Evolutionary conservation across 2,329 filamentous ascomycete genomes (phyloP).

Genomic region (Talaromyces sp.): DNA sequence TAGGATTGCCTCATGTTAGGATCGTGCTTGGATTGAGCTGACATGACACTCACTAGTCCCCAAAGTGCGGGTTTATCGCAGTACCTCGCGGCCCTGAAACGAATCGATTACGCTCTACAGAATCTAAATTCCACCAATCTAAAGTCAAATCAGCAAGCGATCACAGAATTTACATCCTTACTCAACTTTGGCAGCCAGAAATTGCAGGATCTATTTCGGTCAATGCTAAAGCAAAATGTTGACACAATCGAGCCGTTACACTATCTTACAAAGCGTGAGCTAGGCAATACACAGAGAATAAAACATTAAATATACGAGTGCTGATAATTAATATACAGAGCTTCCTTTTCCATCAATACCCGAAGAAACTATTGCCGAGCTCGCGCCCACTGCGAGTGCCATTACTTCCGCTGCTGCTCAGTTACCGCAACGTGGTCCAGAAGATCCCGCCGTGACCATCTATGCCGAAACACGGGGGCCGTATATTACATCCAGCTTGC

Average conservation of each 20-base stretch:
- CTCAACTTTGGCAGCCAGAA: conserved; percentile 76
- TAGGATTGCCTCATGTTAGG: conserved; percentile 27
- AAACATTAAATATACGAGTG: too few species aligned
- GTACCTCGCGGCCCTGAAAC: conserved; percentile 85
- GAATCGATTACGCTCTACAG: conserved; percentile 75
- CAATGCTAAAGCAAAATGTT: conserved; percentile 72
- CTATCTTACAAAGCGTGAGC: conserved; percentile 80
- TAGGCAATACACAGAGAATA: not conserved
- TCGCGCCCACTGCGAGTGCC: conserved; percentile 75
- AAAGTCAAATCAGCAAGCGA: conserved; percentile 84
- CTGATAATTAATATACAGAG: conserved; percentile 36
- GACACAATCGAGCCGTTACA: conserved; percentile 82
- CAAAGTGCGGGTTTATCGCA: conserved; percentile 75
- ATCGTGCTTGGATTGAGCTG: conserved; percentile 12
- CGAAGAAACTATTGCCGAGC: conserved; percentile 68
- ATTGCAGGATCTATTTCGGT: conserved; percentile 78
- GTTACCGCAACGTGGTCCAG: conserved; percentile 50
- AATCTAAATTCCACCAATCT: conserved; percentile 89
- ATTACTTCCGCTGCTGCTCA: conserved; percentile 56
- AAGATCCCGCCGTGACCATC: conserved; percentile 71
- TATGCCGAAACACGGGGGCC: conserved; percentile 83
- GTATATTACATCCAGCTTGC: conserved; percentile 76
- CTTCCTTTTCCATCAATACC: conserved; percentile 75
- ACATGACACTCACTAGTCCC: conserved; percentile 52
- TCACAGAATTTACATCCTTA: conserved; percentile 71